These are phyloP conservation scores for Metschnikowia proteae DNA, from an alignment of 805 yeast genomes.

Conservation along the genomic window DNA sequence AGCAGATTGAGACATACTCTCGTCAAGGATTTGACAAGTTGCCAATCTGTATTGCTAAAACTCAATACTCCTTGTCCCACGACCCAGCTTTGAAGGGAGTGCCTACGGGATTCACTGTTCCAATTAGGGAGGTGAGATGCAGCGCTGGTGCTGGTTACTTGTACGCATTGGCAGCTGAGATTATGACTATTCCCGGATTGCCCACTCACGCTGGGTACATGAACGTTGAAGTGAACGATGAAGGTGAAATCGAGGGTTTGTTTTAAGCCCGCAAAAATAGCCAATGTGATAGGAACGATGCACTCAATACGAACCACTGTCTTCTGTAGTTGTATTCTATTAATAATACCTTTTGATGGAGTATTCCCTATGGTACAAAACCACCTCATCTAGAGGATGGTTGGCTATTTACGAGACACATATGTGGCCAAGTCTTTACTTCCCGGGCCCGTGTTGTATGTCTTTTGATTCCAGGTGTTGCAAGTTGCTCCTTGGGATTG, in stretches of 20 bases:
- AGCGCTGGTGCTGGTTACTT: slow-evolving; percentile 96
- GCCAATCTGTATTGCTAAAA: slow-evolving; percentile 96
- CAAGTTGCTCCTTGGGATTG: not conserved
- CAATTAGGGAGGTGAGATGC: slow-evolving; percentile 90
- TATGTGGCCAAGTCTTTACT: slow-evolving; percentile 7
- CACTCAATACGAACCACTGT: too few relatives aligned
- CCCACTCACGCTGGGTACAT: slow-evolving; percentile 95
- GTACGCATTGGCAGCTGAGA: slow-evolving; percentile 95
- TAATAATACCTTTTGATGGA: not conserved
- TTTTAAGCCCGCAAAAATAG: slow-evolving; percentile 41
- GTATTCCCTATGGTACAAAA: slow-evolving; percentile 14
- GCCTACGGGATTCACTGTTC: slow-evolving; percentile 90
- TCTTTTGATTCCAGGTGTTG: slow-evolving; percentile 1
- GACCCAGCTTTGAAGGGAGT: slow-evolving; percentile 93
- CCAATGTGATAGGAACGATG: too few relatives aligned
- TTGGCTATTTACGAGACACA: slow-evolving; percentile 7
- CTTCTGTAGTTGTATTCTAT: not conserved
- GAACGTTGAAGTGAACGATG: slow-evolving; percentile 90
- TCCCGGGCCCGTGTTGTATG: slow-evolving; percentile 2
- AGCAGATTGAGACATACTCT: slow-evolving; percentile 77
- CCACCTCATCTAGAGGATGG: slow-evolving; percentile 18
- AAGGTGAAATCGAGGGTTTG: slow-evolving; percentile 90
- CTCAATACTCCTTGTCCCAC: slow-evolving; percentile 93
- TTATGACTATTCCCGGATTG: slow-evolving; percentile 95
- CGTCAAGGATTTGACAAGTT: slow-evolving; percentile 84